These are phyloP conservation scores for Prunus dulcis DNA, from an alignment of 306 rosid species.

Conservation along the genomic window DNA sequence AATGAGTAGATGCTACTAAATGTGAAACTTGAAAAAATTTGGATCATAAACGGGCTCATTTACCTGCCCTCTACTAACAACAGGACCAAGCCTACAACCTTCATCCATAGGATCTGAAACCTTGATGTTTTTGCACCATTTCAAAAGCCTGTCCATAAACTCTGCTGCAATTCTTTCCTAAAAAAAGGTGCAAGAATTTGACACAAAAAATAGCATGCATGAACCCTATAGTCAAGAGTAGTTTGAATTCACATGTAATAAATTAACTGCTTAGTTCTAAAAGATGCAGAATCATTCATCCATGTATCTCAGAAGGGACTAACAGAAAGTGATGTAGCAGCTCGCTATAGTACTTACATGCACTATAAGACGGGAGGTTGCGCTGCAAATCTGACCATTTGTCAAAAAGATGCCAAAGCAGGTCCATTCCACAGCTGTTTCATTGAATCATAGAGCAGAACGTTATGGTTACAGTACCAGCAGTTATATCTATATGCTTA, in stretches of 20 bases:
- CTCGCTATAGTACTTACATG: slow-evolving; percentile 49
- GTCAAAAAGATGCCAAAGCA: slow-evolving; percentile 87
- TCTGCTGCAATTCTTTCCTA: slow-evolving; percentile 85
- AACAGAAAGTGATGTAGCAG: background rate
- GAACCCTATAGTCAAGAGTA: too few species aligned
- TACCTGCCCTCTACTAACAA: slow-evolving; percentile 86
- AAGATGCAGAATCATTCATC: background rate
- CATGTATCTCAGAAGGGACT: background rate
- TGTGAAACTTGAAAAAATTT: too few species aligned
- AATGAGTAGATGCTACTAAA: too few species aligned
- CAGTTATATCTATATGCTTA: background rate
- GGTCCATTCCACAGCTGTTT: slow-evolving; percentile 89
- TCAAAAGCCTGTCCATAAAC: slow-evolving; percentile 60
- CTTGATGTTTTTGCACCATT: slow-evolving; percentile 78
- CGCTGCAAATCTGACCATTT: slow-evolving; percentile 96
- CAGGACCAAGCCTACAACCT: slow-evolving; percentile 95
- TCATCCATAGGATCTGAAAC: slow-evolving; percentile 90
- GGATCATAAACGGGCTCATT: background rate
- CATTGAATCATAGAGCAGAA: background rate
- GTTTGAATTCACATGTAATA: too few species aligned
- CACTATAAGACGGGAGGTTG: slow-evolving; percentile 85
- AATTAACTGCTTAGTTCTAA: background rate
- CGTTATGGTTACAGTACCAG: background rate
- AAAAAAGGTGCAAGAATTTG: slow-evolving; percentile 9
- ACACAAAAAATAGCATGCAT: too few species aligned